Evolutionary conservation across 805 yeast species (phyloP).

Genomic region (Hanseniaspora guilliermondii): DNA sequence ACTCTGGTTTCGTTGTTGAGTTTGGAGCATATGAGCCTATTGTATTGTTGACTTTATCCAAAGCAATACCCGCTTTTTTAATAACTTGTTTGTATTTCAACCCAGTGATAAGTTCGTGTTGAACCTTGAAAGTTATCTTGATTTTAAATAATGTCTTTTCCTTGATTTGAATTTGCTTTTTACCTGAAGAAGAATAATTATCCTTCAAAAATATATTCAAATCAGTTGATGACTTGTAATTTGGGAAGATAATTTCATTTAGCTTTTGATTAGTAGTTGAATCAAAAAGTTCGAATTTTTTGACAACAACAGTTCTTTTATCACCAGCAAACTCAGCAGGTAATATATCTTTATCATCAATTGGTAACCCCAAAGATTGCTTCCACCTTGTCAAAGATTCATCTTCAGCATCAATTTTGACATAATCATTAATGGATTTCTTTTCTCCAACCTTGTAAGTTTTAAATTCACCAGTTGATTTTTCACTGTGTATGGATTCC

Average conservation of each 20-base stretch:
- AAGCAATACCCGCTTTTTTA: slow-evolving; percentile 76
- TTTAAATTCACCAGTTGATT: slow-evolving; percentile 24
- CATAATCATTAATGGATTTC: slow-evolving; percentile 74
- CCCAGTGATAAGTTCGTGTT: slow-evolving; percentile 85
- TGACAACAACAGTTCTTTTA: slow-evolving; percentile 62
- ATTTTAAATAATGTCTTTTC: slow-evolving; percentile 66
- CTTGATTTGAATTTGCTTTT: slow-evolving; percentile 53
- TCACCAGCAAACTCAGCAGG: slow-evolving; percentile 59
- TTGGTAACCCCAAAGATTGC: slow-evolving; percentile 58
- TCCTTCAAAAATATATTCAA: slow-evolving; percentile 10
- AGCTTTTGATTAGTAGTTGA: slow-evolving; percentile 51
- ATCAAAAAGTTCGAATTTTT: slow-evolving; percentile 59
- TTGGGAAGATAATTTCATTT: slow-evolving; percentile 40
- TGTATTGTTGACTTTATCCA: slow-evolving; percentile 76
- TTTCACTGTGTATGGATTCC: slow-evolving; percentile 14
- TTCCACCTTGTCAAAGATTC: slow-evolving; percentile 88
- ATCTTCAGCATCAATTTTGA: slow-evolving; percentile 74
- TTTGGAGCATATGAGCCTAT: slow-evolving; percentile 86
- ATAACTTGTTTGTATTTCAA: slow-evolving; percentile 72
- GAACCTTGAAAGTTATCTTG: slow-evolving; percentile 66
- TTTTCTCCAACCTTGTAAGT: slow-evolving; percentile 34
- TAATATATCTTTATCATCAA: slow-evolving; percentile 40
- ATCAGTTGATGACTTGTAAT: slow-evolving; percentile 8
- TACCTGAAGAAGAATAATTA: slow-evolving; percentile 18
- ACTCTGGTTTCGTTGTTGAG: slow-evolving; percentile 66